Base-by-base conservation (phyloP, 2,329 filamentous ascomycete genomes). In the Calonectria ilicicola region DNA sequence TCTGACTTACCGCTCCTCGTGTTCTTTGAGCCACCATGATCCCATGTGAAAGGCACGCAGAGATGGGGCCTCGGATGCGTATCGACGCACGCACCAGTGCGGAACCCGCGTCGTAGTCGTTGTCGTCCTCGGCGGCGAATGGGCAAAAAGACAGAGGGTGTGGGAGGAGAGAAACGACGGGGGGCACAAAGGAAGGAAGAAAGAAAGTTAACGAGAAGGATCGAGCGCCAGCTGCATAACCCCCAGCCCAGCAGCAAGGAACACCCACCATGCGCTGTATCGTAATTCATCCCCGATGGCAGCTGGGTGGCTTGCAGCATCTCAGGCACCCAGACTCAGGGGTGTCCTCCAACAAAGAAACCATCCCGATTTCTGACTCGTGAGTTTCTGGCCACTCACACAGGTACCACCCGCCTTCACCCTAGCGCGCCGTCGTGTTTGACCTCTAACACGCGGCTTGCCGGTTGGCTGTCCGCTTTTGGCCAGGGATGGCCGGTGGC, bases 21-120 rank as follows among this genome's bases (percentile, higher is more conserved):
- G 66, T 69, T 69, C 46, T 9, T n/a, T 53, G 46, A 69, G 66
- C 66, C 46, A 64, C 66, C 56, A 64, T 69, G 56, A 60, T 63
- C 60, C 66, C 66, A 69, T 69, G 58, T 46, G 58, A 42, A 63
- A 2, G 40, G 15, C 38, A 19, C 5, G 32, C 27, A 3, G 3
- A 46, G 21, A 19, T 17, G 38, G n/a, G 9, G 38, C 38, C 40
- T 46, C 32, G 53, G 53, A 40, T 40, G 32, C 32, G n/a, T 32
- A 38, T 35, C 21, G 21, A 58, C 53, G 53, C 53, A 60, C 53
- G 35, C 53, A 60, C 58, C 58, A 44, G 26, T 2, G 58, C 38
- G n/a, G 32, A 40, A 60, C 32, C 26, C 32, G 53, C 38, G 53
- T 58, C 32, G 27, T 17, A 19, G 3, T 32, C 27, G 29, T 21